phyloP scores from a whole-genome alignment of 176 grass and related monocot genomes.

The Aegilops tauschii region DNA sequence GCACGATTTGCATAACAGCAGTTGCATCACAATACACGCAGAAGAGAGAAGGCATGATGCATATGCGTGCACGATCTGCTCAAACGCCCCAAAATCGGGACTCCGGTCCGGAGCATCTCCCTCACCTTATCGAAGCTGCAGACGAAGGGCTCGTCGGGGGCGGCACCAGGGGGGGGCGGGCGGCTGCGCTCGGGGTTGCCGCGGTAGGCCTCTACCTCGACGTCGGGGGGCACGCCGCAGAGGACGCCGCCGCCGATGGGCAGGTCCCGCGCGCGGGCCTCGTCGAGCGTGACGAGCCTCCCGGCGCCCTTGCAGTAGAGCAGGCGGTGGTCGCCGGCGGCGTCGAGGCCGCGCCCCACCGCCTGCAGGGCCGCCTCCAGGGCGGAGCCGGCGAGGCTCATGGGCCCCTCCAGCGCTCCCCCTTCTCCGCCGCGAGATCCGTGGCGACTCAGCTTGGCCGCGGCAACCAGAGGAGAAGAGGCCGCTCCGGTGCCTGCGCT shows the following conservation, averaged over 20 bases:
- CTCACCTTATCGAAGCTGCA: slow-evolving; percentile 71
- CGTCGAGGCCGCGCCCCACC: slow-evolving; percentile 71
- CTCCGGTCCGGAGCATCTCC: not conserved
- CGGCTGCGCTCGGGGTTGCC: slow-evolving; percentile 42
- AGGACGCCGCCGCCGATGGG: slow-evolving; percentile 38
- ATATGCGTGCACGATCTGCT: slow-evolving; percentile 22
- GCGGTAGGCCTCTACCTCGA: slow-evolving; percentile 42
- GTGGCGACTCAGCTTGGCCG: slow-evolving; percentile 5
- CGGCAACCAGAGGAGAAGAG: not conserved
- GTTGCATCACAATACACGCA: not conserved
- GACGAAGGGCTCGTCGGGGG: slow-evolving; percentile 42
- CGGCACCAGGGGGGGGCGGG: not conserved
- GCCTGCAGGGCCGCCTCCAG: slow-evolving; percentile 67
- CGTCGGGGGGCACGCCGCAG: slow-evolving; percentile 48
- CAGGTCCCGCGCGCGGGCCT: slow-evolving; percentile 46
- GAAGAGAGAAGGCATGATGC: not conserved
- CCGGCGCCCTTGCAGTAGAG: slow-evolving; percentile 76
- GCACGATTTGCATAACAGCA: not conserved
- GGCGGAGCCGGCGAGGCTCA: slow-evolving; percentile 56
- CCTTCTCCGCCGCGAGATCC: slow-evolving; percentile 27
- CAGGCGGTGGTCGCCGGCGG: slow-evolving; percentile 63
- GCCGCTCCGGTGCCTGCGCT: not conserved
- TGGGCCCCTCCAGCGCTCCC: slow-evolving; percentile 21
- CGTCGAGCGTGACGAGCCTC: slow-evolving; percentile 55
- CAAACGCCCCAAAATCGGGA: not conserved